Base-by-base conservation (phyloP, 768 basidiomycete genomes). In the Tricholoma sp. region DNA sequence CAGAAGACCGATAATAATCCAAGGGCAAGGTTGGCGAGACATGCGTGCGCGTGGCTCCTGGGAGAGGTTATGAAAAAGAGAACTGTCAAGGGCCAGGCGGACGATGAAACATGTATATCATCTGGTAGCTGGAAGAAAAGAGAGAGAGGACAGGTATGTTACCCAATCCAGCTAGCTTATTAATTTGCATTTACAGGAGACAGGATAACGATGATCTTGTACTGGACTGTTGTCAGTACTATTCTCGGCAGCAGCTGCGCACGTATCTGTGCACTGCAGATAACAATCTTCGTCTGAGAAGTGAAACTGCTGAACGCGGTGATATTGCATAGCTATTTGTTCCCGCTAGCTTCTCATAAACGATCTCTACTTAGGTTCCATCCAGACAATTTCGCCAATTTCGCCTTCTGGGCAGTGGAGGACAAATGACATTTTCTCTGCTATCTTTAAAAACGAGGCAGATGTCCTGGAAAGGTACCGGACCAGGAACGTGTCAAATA, bases 191-290 rank as follows among this genome's bases (percentile, higher is more conserved):
- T 55, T 39, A 54, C 33, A 47, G 29, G 6, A 37, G 24, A 4
- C 33, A 67, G 67, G 61, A 61, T 57, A 91, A 90, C 62, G 91
- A 94, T 63, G 75, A 76, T 52, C 69, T 87, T 37, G 90, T 94
- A 62, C 69, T 88, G 52, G 91, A 92, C 66, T 93, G 90, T 62
- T 88, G 85, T 63, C 71, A 76, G 61, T 87, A 32, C 47, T 49
- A 84, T 67, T 89, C 86, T 53, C 68, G 61, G 37, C 74, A 70
- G n/a, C 69, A 63, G 45, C 71, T 74, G n/a, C 74, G 69, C 57
- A 85, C 85, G n/a, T 72, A 79, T 52, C 61, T 91, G 44, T 84
- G 85, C 66, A 89, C 82, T 55, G 81, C 76, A 48, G 91, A 93
- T 69, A 84, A 80, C 48, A 86, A 87, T 60, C 69, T 92, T 31